A percentile compares a stretch with the other conserved stretches of the same genome.
phyloP scores from a whole-genome alignment of 495 filamentous ascomycete species.

The Podospora sp. region DNA sequence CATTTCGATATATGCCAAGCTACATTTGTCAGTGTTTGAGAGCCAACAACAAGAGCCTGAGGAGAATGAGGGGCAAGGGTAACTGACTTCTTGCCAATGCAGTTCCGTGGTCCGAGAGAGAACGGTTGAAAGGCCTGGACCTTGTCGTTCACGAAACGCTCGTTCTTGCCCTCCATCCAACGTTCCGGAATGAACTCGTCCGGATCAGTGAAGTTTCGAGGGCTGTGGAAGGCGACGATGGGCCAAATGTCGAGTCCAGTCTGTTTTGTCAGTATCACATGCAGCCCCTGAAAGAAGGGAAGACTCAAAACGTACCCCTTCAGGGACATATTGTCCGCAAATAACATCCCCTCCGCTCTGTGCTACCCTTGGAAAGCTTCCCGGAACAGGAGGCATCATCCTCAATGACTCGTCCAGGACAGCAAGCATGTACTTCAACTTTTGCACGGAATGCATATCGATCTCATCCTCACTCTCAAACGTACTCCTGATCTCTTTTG shows the following conservation, averaged over 20 bases:
- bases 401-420: slow-evolving; percentile 57
- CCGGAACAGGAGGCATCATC: slow-evolving; percentile 53
- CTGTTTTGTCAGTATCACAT: slow-evolving; percentile 35
- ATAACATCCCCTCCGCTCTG: slow-evolving; percentile 52
- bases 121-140: slow-evolving; percentile 48
- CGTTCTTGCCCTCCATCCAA: slow-evolving; percentile 41
- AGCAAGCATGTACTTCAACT: slow-evolving; percentile 54
- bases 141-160: slow-evolving; percentile 49
- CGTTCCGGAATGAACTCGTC: slow-evolving; percentile 55
- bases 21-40: slow-evolving; percentile 11
- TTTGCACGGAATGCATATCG: slow-evolving; percentile 27
- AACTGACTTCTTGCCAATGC: slow-evolving; percentile 50
- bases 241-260: slow-evolving; percentile 54
- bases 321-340: slow-evolving; percentile 45
- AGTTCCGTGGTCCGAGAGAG: slow-evolving; percentile 52
- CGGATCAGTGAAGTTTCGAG: slow-evolving; percentile 50
- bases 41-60: no score
- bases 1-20: slow-evolving; percentile 47
- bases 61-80: neutral
- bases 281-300: slow-evolving; percentile 10
- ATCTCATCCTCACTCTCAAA: slow-evolving; percentile 54
- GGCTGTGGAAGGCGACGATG: slow-evolving; percentile 47
- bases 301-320: slow-evolving; percentile 42
- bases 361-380: slow-evolving; percentile 43
- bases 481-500: slow-evolving; percentile 48